Evolutionary conservation across 495 filamentous ascomycete species (phyloP), one percentile per base, ranked within the genome.

Genomic region (Tuber umbilicatum): DNA sequence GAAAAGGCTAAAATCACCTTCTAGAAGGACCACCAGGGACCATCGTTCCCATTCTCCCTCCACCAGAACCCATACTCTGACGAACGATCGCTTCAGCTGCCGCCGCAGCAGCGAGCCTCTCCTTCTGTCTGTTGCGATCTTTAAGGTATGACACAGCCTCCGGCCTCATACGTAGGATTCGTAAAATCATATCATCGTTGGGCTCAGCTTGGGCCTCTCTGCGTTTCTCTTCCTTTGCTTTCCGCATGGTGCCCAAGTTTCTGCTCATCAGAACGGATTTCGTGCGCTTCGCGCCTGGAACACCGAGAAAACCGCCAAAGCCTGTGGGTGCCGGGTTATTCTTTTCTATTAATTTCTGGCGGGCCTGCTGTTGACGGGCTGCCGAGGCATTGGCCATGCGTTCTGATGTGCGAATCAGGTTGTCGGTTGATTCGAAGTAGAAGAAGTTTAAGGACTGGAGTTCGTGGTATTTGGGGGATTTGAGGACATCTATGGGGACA

Each of bases 381-480:
- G 91, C 91, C 14, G 91, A 94, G 42, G 93, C 93, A 1, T 92
- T 91, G 21, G 94, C 95, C 92, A 99, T 99, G 70, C 92, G 89
- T 84, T 98, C 96, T 5, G 92, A 96, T 9, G 91, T 95, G 45
- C 94, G 91, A 75, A 97, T 93, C 10, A 99, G 88, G 79, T 91
- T 92, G 73, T 96, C 94, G 21, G 96, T 97, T 31, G 89, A 87
- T 80, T 98, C 94, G 83, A 94, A 94, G 85, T 99, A 98, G 87
- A 98, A 98, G 87, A 97, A 99, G 86, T 97, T 95, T 70, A 99
- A 87, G 73, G 90, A 92, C 79, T 93, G 92, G 74, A 99, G 90
- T 81, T 99, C 96, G 85, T 97, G 94, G 85, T 97, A 98, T 88
- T 99, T 99, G 78, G 95, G 93, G 72, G 92, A 95, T 84, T 94